Conservation (phyloP, 345 rosid species). For the Citrus mangshanensis region DNA sequence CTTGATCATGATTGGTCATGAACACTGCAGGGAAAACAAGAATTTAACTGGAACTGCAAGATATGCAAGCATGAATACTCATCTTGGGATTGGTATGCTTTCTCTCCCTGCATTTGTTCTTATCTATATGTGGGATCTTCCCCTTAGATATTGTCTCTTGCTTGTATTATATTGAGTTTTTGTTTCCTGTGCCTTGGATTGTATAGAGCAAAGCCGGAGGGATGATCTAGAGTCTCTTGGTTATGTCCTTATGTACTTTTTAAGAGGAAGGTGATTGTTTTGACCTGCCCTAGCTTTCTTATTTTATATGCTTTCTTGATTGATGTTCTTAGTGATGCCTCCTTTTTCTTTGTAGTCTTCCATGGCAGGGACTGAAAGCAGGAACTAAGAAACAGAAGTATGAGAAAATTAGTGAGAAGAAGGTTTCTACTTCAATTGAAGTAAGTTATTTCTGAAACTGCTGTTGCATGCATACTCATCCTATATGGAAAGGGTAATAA, state of each 20-base stretch:
- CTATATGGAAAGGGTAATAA: neutral
- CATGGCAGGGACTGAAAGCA: slow-evolving; percentile 99
- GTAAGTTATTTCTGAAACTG: slow-evolving; percentile 20
- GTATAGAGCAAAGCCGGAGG: slow-evolving; percentile 93
- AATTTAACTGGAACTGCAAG: slow-evolving; percentile 98
- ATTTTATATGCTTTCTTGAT: neutral
- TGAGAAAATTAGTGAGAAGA: slow-evolving; percentile 96
- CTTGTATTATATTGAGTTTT: neutral
- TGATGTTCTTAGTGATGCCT: slow-evolving; percentile 18
- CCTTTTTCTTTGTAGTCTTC: slow-evolving; percentile 56
- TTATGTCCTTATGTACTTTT: slow-evolving; percentile 90
- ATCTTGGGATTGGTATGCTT: slow-evolving; percentile 88
- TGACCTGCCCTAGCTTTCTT: neutral
- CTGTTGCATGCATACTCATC: neutral
- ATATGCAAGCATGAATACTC: slow-evolving; percentile 99
- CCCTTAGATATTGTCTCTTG: neutral
- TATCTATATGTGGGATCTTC: neutral
- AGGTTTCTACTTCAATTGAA: slow-evolving; percentile 88
- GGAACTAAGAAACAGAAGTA: slow-evolving; percentile 98
- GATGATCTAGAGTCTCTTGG: slow-evolving; percentile 99
- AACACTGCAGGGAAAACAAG: slow-evolving; percentile 75
- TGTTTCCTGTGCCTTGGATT: neutral
- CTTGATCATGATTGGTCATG: neutral
- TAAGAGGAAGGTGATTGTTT: slow-evolving; percentile 81
- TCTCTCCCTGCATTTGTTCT: neutral